Evolutionary conservation across 495 filamentous ascomycete genomes (phyloP).

Genomic region (Penicillium alfredii): DNA sequence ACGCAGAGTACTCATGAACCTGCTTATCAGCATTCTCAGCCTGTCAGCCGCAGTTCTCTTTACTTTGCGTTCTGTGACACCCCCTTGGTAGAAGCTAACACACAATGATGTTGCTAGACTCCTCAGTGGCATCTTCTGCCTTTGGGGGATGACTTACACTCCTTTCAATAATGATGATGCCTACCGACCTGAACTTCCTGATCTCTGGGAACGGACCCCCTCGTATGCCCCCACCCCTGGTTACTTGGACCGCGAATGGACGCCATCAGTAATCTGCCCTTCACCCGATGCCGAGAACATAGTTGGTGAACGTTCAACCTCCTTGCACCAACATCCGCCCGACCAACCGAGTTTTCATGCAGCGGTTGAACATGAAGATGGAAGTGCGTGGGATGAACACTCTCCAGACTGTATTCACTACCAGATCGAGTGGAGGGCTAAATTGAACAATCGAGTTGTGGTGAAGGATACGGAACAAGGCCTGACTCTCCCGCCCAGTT

Average conservation of each 20-base stretch:
- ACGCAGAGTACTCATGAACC: slow-evolving; percentile 14
- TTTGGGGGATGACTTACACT: slow-evolving; percentile 10
- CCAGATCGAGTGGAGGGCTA: slow-evolving; percentile 29
- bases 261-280: too few relatives aligned
- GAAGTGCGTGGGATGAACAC: too few relatives aligned
- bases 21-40: slow-evolving; percentile 15
- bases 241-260: too few relatives aligned
- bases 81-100: slow-evolving; percentile 13
- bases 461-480: slow-evolving; percentile 23
- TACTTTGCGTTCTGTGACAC: slow-evolving; percentile 5
- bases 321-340: too few relatives aligned
- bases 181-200: slow-evolving; percentile 4
- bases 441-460: slow-evolving; percentile 24
- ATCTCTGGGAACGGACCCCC: not conserved
- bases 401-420: slow-evolving; percentile 26
- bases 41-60: slow-evolving; percentile 14
- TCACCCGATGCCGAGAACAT: too few relatives aligned
- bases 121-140: slow-evolving; percentile 11
- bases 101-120: slow-evolving; percentile 11
- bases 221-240: too few relatives aligned
- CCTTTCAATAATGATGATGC: slow-evolving; percentile 12
- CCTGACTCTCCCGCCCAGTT: slow-evolving; percentile 14
- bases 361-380: too few relatives aligned
- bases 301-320: too few relatives aligned
- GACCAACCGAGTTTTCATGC: too few relatives aligned